These are phyloP conservation scores for Fusarium sp. DNA, from an alignment of 2,329 filamentous ascomycete genomes.

Conservation along the genomic window DNA sequence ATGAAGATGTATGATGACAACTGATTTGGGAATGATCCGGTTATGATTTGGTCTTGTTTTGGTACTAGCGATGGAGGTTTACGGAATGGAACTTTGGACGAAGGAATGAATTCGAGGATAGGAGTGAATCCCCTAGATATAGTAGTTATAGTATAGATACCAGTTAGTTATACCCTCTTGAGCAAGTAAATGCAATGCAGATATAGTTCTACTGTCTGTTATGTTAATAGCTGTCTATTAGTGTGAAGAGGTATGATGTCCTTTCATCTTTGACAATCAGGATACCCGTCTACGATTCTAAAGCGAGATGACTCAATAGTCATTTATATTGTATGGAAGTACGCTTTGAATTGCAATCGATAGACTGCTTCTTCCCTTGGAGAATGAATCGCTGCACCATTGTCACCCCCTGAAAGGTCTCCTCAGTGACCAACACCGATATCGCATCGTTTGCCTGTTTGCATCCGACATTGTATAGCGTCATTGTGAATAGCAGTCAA, in stretches of 20 bases:
- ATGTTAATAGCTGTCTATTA: neutral
- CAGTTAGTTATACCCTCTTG: slow-evolving; percentile 31
- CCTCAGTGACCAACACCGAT: neutral
- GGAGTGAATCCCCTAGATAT: neutral
- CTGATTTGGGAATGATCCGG: slow-evolving; percentile 25
- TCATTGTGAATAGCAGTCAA: neutral
- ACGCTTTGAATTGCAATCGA: neutral
- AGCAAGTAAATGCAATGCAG: neutral
- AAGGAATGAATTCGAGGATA: neutral
- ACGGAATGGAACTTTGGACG: neutral
- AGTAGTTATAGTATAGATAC: neutral
- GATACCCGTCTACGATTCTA: neutral
- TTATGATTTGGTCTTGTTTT: neutral
- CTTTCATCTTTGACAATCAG: neutral
- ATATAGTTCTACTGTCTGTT: neutral
- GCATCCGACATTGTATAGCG: neutral
- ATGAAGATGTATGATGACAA: slow-evolving; percentile 53
- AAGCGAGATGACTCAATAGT: neutral
- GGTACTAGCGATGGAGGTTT: neutral
- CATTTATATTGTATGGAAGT: neutral
- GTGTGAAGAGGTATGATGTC: neutral
- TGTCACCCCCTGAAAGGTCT: neutral
- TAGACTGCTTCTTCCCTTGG: neutral
- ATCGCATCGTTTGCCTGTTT: neutral
- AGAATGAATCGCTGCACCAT: neutral